Conservation (phyloP, 257 asterid genomes). For the Rhazya stricta region DNA sequence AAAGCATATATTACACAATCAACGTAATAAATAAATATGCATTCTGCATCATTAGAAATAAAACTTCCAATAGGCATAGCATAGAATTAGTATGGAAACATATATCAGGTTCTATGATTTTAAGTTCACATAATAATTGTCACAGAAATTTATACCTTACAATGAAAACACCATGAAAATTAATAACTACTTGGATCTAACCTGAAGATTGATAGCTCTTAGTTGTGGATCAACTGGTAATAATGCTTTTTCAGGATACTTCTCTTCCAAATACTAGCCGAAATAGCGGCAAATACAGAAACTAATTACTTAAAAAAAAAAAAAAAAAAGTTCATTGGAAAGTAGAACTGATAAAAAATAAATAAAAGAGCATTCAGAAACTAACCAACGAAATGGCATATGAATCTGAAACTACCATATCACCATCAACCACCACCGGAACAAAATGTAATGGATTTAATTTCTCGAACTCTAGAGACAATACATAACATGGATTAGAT, state of each 20-base stretch:
- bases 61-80: not conserved
- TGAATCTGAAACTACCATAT: constrained; percentile 65
- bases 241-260: constrained; percentile 50
- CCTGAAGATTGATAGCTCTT: constrained; percentile 82
- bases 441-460: constrained; percentile 70
- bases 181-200: constrained; percentile 18
- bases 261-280: constrained; percentile 69
- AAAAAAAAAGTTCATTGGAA: not conserved
- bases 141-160: not conserved
- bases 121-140: not conserved
- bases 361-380: constrained; percentile 2
- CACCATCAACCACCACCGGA: constrained; percentile 75
- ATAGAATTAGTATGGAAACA: not conserved
- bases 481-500: constrained; percentile 14
- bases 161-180: not conserved
- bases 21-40: not conserved
- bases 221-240: constrained; percentile 57
- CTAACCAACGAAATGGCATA: constrained; percentile 67
- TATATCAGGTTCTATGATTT: not conserved
- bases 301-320: not conserved
- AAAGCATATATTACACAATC: not conserved
- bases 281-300: not conserved
- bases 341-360: not conserved
- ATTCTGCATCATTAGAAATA: constrained; percentile 1
- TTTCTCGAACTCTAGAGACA: constrained; percentile 61